These are phyloP conservation scores for Plantago coronopus DNA, from an alignment of 305 asterid species.

Conservation along the genomic window DNA sequence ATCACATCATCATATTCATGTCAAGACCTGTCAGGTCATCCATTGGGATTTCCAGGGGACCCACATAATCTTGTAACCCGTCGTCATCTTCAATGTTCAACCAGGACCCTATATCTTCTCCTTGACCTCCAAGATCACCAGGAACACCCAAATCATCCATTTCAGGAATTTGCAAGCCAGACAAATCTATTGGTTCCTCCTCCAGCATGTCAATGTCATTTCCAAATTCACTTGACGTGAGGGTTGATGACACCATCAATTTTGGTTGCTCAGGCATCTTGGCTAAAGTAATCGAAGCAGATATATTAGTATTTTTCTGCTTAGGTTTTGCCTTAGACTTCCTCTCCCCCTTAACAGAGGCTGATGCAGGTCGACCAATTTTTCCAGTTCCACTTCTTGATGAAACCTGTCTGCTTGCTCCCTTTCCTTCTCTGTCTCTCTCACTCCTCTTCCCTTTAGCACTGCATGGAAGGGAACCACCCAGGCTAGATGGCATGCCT, in stretches of 20 bases:
- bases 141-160: constrained; percentile 71
- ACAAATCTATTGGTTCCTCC: constrained; percentile 85
- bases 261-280: constrained; percentile 59
- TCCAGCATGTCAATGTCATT: constrained; percentile 52
- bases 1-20: constrained; percentile 83
- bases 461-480: constrained; percentile 62
- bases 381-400: constrained; percentile 70
- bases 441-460: constrained; percentile 96
- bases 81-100: constrained; percentile 83
- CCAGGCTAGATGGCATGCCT: constrained; percentile 48
- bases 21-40: constrained; percentile 65
- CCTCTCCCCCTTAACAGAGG: constrained; percentile 73
- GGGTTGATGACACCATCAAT: constrained; percentile 43
- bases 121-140: constrained; percentile 70
- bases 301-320: constrained; percentile 77
- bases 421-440: constrained; percentile 90
- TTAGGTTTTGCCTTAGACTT: constrained; percentile 77
- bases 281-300: constrained; percentile 65
- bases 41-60: constrained; percentile 87
- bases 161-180: constrained; percentile 80
- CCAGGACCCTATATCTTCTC: constrained; percentile 90
- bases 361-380: constrained; percentile 50
- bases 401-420: constrained; percentile 53
- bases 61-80: constrained; percentile 69
- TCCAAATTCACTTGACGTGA: constrained; percentile 47